phyloP scores from a whole-genome alignment of 345 rosid genomes.

The Mercurialis annua region DNA sequence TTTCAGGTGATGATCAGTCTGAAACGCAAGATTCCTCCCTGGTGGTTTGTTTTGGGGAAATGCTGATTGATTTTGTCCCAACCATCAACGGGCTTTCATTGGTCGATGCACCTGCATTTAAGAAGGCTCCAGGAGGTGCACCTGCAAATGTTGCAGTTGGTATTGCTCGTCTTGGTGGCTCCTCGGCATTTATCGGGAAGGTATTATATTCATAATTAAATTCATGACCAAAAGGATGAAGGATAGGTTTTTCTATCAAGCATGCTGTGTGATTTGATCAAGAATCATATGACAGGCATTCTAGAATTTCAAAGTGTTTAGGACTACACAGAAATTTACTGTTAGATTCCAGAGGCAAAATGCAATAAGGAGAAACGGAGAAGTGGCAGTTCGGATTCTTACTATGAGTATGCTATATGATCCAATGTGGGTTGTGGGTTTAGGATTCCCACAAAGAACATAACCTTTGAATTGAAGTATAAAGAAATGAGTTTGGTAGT shows the following conservation, averaged over 20 bases:
- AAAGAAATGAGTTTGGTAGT: background rate
- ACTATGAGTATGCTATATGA: background rate
- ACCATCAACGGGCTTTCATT: slow-evolving; percentile 71
- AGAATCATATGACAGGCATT: background rate
- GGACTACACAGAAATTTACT: background rate
- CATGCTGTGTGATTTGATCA: background rate
- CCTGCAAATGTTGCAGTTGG: slow-evolving; percentile 98
- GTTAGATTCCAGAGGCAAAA: background rate
- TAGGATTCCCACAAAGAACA: background rate
- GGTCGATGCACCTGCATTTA: slow-evolving; percentile 87
- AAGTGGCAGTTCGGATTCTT: background rate
- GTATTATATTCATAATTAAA: slow-evolving; percentile 30
- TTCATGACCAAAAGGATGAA: background rate
- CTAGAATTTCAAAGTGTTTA: background rate
- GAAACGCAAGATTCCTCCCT: slow-evolving; percentile 50
- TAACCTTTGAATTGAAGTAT: background rate
- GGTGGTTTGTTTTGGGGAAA: slow-evolving; percentile 93
- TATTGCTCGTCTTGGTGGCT: slow-evolving; percentile 89
- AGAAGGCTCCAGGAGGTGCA: slow-evolving; percentile 96
- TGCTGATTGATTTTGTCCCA: slow-evolving; percentile 95
- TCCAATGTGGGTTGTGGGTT: background rate
- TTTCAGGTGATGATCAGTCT: slow-evolving; percentile 39
- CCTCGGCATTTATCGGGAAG: slow-evolving; percentile 91
- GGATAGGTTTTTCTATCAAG: background rate
- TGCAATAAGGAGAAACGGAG: background rate